phyloP scores from a whole-genome alignment of 306 rosid genomes.

The Astragalus membranaceus region DNA sequence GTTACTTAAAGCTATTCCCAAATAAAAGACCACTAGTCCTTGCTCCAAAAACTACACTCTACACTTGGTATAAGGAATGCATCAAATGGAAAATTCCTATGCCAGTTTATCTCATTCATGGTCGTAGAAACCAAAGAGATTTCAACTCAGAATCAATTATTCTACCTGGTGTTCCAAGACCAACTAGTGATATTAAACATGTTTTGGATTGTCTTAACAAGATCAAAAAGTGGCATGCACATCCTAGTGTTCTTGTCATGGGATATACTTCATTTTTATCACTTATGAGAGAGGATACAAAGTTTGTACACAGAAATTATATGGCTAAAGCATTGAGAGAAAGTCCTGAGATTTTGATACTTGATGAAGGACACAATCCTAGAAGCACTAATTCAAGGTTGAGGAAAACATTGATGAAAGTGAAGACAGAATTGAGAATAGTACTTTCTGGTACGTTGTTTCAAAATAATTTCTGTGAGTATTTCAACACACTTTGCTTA shows the following conservation, averaged over 20 bases:
- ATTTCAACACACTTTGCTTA: constrained; percentile 79
- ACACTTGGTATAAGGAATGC: constrained; percentile 85
- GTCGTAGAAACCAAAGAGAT: constrained; percentile 44
- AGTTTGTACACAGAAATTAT: constrained; percentile 57
- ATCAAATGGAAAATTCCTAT: constrained; percentile 74
- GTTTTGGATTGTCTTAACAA: constrained; percentile 69
- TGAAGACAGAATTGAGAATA: constrained; percentile 64
- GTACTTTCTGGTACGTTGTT: constrained; percentile 90
- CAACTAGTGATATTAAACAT: constrained; percentile 61
- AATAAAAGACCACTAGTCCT: constrained; percentile 70
- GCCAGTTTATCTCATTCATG: constrained; percentile 77
- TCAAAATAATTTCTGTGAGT: constrained; percentile 91
- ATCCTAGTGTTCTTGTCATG: constrained; percentile 87
- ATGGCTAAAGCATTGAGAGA: constrained; percentile 80
- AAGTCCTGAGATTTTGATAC: constrained; percentile 67
- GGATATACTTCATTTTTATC: constrained; percentile 74
- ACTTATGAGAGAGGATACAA: constrained; percentile 72
- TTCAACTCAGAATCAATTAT: constrained; percentile 29
- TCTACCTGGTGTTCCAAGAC: constrained; percentile 54
- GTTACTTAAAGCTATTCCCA: constrained; percentile 75
- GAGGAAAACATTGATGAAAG: constrained; percentile 85
- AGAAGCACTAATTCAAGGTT: constrained; percentile 86
- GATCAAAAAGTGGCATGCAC: constrained; percentile 75
- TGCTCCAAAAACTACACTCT: constrained; percentile 86
- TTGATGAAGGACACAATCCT: constrained; percentile 97